A percentile compares a stretch with the other conserved stretches of the same genome.
These are phyloP conservation scores for Lanzia echinophila DNA, from an alignment of 2,329 filamentous ascomycete genomes.

Conservation along the genomic window DNA sequence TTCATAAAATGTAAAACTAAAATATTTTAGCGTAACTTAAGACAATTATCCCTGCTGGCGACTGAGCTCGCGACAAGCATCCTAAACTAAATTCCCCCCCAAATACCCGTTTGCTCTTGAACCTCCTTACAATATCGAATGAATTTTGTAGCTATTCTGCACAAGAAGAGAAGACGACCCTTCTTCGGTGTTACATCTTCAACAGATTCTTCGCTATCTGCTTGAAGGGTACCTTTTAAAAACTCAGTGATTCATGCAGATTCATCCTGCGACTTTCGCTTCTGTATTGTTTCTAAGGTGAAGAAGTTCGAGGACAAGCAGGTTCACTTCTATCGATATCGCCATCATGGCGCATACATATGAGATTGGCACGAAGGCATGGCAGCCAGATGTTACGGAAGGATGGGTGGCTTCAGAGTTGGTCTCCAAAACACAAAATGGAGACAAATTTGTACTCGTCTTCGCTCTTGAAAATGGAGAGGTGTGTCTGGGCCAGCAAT, in stretches of 20 bases:
- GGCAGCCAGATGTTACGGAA: slow-evolving; percentile 93
- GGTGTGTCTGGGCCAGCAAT: slow-evolving; percentile 44
- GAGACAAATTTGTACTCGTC: slow-evolving; percentile 78
- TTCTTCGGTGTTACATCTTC: slow-evolving; percentile 13
- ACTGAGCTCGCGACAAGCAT: slow-evolving; percentile 10
- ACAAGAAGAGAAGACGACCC: slow-evolving; percentile 5
- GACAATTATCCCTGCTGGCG: slow-evolving; percentile 5
- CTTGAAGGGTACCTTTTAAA: slow-evolving; percentile 1
- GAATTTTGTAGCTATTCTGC: slow-evolving; percentile 10
- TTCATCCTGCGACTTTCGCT: slow-evolving; percentile 18
- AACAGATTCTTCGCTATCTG: slow-evolving; percentile 1
- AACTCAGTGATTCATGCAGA: slow-evolving; percentile 21
- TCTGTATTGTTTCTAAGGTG: slow-evolving; percentile 16
- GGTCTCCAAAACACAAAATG: slow-evolving; percentile 73
- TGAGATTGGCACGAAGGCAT: slow-evolving; percentile 93
- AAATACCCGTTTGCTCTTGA: slow-evolving; percentile 9
- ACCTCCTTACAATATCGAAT: slow-evolving; percentile 8
- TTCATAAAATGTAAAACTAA: slow-evolving; percentile 3
- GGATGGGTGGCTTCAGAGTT: slow-evolving; percentile 98
- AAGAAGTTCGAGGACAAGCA: slow-evolving; percentile 17
- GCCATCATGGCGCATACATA: slow-evolving; percentile 79
- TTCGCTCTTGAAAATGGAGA: slow-evolving; percentile 92
- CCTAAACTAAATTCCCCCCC: slow-evolving; percentile 8
- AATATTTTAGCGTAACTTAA: slow-evolving; percentile 10
- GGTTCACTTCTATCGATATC: slow-evolving; percentile 14